These are phyloP conservation scores for Agrostemma githago DNA, from an alignment of 148 eudicot genomes.

Conservation along the genomic window DNA sequence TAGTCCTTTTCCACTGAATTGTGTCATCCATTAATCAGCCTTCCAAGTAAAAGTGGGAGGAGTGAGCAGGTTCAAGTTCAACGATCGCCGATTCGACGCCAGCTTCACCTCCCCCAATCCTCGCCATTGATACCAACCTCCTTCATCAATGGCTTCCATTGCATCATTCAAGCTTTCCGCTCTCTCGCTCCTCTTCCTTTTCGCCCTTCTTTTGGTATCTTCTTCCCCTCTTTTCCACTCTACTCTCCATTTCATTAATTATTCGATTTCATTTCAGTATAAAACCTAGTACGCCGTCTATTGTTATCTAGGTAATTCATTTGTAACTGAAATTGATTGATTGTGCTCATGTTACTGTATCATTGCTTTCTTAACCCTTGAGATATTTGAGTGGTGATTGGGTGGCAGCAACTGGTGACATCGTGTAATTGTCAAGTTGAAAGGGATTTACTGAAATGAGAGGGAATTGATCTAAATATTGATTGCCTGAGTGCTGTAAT, in stretches of 20 bases:
- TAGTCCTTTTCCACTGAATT: too few species aligned
- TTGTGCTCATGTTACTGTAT: background rate
- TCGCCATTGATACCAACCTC: background rate
- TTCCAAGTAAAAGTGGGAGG: background rate
- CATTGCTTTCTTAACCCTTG: background rate
- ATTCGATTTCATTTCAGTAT: background rate
- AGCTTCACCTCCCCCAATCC: background rate
- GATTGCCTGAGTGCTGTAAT: background rate
- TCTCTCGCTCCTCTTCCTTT: conserved; percentile 16
- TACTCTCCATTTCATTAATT: background rate
- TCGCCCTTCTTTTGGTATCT: conserved; percentile 24
- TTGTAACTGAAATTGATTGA: background rate
- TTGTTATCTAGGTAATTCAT: background rate
- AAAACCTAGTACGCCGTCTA: background rate
- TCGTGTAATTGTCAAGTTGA: too few species aligned
- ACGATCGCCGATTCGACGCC: background rate
- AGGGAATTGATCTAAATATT: background rate
- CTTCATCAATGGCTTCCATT: conserved; percentile 16
- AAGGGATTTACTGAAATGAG: background rate
- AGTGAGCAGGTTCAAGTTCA: background rate
- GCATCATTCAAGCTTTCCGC: conserved; percentile 12
- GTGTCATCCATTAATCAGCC: too few species aligned
- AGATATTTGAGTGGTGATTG: background rate
- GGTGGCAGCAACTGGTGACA: background rate
- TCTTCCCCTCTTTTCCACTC: background rate